Evolutionary conservation across 768 basidiomycete species (phyloP), one percentile per base, ranked within the genome.

Genomic region (Pleurotus salmoneostramineus): DNA sequence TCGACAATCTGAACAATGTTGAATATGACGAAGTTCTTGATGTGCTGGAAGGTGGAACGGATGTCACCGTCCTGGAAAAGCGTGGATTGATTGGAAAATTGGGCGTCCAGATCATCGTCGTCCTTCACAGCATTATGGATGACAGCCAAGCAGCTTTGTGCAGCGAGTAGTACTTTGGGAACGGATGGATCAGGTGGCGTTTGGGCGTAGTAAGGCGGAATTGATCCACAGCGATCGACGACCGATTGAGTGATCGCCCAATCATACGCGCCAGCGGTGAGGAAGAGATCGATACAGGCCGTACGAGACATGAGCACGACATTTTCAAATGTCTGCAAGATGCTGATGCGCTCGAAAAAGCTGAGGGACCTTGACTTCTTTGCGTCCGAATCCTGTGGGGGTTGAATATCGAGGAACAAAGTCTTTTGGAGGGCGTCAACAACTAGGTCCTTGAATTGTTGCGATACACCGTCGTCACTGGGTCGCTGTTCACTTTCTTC

Each of bases 261-360:
- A 33, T 62, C 59, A 6, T 62, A 45, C 34, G 57, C 63, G 10
- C 27, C 37, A 7, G 59, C 61, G 46, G 57, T 35, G 10, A 62
- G 42, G 50, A 62, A 62, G 5, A 64, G 33, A 21, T 55, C 47
- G n/a, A 54, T 55, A 31, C 37, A 51, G 14, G 10, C 10, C 7
- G 43, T 44, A 36, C 59, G 37, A 27, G 37, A 36, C 34, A 44
- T 56, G 35, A 60, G 15, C 15, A 57, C 33, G 17, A 35, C 49
- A 48, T 58, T 60, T 37, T 62, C 61, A 51, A 64, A 60, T 21
- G 59, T 27, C 44, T 56, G 56, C n/a, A 62, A 50, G 44, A 60
- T 46, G 17, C 45, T 50, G 5, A 6, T 36, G 15, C 17, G 33
- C n/a, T 55, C 31, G 4, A 36, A 40, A 31, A 31, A 15, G 21